phyloP scores from a whole-genome alignment of 805 yeast genomes.

The Wickerhamiella domercqiae region DNA sequence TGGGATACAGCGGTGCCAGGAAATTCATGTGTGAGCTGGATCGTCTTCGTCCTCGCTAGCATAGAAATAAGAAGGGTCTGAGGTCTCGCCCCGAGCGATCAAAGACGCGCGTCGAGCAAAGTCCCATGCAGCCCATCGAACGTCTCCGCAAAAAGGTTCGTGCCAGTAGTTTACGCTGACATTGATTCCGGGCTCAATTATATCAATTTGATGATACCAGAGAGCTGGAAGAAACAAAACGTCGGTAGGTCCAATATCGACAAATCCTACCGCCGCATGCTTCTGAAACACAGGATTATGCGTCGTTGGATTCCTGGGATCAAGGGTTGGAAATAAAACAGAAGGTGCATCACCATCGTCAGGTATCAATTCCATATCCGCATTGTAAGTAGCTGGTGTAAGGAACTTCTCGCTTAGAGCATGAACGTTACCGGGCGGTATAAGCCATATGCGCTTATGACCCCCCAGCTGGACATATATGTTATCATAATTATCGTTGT shows the following conservation, averaged over 20 bases:
- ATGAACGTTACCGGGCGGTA: conserved; percentile 24
- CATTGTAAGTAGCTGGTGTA: conserved; percentile 19
- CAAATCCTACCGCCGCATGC: conserved; percentile 16
- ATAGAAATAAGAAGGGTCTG: conserved; percentile 1
- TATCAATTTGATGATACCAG: conserved; percentile 29
- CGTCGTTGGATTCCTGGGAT: conserved; percentile 15
- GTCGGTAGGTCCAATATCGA: conserved; percentile 25
- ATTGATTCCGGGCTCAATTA: conserved; percentile 12
- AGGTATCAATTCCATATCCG: conserved; percentile 11
- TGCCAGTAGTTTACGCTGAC: conserved; percentile 25
- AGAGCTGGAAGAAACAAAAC: conserved; percentile 26
- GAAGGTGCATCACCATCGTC: conserved; percentile 8
- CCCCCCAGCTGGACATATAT: conserved; percentile 25
- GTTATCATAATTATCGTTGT: conserved; percentile 27
- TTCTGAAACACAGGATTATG: conserved; percentile 9
- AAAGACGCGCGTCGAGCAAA: conserved; percentile 13
- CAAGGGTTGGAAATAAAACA: conserved; percentile 24
- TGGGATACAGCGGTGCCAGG: conserved; percentile 16
- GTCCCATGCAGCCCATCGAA: conserved; percentile 23
- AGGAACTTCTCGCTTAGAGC: conserved; percentile 21
- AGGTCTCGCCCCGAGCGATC: conserved; percentile 1
- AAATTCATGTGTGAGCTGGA: conserved; percentile 15
- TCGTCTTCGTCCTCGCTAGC: too few species aligned
- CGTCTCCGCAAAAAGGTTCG: conserved; percentile 15
- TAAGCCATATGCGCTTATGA: conserved; percentile 21